A percentile compares a stretch with the other conserved stretches of the same genome.
phyloP scores from a whole-genome alignment of 768 basidiomycete species.

The Pisolithus tinctorius region DNA sequence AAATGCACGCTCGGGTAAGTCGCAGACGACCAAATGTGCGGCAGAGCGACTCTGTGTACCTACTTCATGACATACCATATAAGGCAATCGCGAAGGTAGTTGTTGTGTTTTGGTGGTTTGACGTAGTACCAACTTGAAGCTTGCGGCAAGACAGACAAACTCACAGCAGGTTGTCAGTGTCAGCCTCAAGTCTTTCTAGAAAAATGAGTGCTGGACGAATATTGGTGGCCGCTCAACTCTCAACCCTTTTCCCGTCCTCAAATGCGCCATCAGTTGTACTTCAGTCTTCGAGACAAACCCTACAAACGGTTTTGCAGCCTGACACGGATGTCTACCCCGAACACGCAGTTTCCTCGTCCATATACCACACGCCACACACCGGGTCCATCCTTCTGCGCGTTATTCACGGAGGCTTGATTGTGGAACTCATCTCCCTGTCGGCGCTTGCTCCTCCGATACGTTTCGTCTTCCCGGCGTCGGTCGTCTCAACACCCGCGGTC shows the following conservation, averaged over 20 bases:
- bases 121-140: too few relatives aligned
- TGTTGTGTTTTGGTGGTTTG: too few relatives aligned
- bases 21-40: too few relatives aligned
- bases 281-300: constrained; percentile 52
- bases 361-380: constrained; percentile 49
- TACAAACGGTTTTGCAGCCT: constrained; percentile 39
- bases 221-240: constrained; percentile 55
- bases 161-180: not conserved
- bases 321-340: constrained; percentile 47
- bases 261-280: constrained; percentile 47
- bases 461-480: constrained; percentile 66
- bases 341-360: constrained; percentile 63
- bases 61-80: too few relatives aligned
- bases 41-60: too few relatives aligned
- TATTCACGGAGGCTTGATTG: constrained; percentile 63
- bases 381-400: constrained; percentile 70
- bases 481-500: constrained; percentile 61
- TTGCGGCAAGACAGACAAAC: too few relatives aligned
- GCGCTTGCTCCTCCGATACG: constrained; percentile 60
- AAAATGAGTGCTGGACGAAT: constrained; percentile 25
- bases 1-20: too few relatives aligned
- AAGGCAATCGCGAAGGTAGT: too few relatives aligned
- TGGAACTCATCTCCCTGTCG: constrained; percentile 74
- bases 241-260: constrained; percentile 50
- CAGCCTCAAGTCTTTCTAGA: not conserved